Evolutionary conservation across 2,329 filamentous ascomycete genomes (phyloP).

Genomic region (Arthrobotrys sinensis): DNA sequence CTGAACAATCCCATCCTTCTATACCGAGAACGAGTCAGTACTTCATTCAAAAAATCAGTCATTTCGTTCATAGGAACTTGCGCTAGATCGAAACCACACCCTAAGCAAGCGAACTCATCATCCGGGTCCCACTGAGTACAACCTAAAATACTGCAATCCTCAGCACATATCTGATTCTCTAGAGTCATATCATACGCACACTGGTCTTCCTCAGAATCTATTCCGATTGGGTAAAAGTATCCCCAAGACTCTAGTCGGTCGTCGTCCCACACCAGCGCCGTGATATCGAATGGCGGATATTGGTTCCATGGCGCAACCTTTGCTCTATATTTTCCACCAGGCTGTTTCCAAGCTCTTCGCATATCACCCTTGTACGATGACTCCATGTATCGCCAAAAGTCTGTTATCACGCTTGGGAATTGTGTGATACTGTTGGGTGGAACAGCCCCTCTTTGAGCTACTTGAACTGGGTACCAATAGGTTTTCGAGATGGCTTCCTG

Average conservation of each 20-base stretch:
- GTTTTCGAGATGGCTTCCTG: neutral
- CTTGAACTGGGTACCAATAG: neutral
- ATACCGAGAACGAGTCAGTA: neutral
- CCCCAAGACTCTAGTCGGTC: constrained; percentile 43
- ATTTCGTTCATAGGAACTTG: neutral
- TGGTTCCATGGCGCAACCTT: constrained; percentile 44
- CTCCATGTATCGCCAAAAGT: constrained; percentile 9
- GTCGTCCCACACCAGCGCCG: constrained; percentile 41
- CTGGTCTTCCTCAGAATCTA: neutral
- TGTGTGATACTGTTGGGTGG: constrained; percentile 1
- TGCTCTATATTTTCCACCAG: constrained; percentile 18
- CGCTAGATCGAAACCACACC: constrained; percentile 24
- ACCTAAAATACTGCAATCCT: constrained; percentile 25
- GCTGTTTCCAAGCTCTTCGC: constrained; percentile 15
- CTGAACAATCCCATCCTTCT: neutral
- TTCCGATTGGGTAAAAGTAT: constrained; percentile 32
- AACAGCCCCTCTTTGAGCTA: neutral
- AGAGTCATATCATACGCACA: constrained; percentile 16
- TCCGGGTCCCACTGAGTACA: neutral
- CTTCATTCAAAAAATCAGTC: constrained; percentile 14
- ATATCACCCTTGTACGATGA: neutral
- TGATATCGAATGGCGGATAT: constrained; percentile 28
- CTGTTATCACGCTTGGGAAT: constrained; percentile 14
- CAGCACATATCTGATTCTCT: constrained; percentile 18
- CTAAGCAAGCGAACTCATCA: neutral